Base-by-base conservation (phyloP, 164 flowering plant species). In the Taxillus chinensis region DNA sequence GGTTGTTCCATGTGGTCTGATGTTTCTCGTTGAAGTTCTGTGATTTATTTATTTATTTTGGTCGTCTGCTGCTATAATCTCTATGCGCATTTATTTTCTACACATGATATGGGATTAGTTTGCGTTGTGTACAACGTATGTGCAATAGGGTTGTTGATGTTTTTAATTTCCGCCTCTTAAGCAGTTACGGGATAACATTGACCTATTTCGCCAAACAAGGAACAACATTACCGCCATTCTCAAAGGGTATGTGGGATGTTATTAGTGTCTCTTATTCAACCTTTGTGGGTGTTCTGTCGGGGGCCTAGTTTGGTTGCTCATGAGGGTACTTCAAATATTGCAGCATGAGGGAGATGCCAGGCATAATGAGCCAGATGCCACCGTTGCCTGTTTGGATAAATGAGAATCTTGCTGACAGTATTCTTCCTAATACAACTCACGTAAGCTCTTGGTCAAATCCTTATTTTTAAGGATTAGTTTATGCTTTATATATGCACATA, bases 281-380 rank as follows among this genome's bases (percentile, higher is more conserved):
- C 38, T 64, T 9, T 15, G 5, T 39, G 61, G 59, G 42, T 61
- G 5, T 61, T 62, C 64, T 41, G 27, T n/a, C 5, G 9, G 14
- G 16, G 5, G 55, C 10, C 12, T 54, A 6, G 39, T 55, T 58
- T 63, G 39, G 13, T 66, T 62, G 70, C 1, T 48, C 17, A 48
- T 38, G 8, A 37, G 55, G 17, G n/a, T 67, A 1, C 7, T 67
- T 63, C 17, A 50, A 64, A 58, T 52, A 56, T 41, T 78, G 77
- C 86, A 92, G 98, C 73, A 84, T 92, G 95, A 82, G 75, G 59
- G 78, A 73, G 10, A 76, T 76, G 81, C 95, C 89, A 49, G 96
- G 92, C 62, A 76, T 86, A 53, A 87, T 90, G 96, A 86, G 86
- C 69, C 86, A 73, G 72, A 88, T 90, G 98, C 91, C 85, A 15